Conservation (phyloP, 176 grass and related monocot species). For the Oryza glaberrima region DNA sequence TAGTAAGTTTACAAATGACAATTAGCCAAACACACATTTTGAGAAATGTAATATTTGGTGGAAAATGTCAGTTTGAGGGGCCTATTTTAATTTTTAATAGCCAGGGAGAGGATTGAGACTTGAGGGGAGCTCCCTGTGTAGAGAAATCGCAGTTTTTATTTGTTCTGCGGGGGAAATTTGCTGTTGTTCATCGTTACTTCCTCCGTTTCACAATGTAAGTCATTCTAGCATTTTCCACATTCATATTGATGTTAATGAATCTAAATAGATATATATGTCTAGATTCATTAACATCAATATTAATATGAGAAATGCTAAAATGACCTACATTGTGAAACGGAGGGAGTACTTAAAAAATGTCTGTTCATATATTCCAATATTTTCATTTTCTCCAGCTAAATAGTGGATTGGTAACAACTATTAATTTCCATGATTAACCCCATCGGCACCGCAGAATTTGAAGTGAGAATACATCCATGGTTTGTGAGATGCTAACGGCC, state of each 20-base stretch:
- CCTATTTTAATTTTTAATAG: background rate
- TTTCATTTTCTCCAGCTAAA: background rate
- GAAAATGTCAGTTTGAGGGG: background rate
- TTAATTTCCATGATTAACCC: too few relatives aligned
- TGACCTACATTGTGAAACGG: too few relatives aligned
- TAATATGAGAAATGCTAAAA: too few relatives aligned
- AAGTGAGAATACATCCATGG: background rate
- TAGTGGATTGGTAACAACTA: background rate
- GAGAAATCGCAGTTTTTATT: background rate
- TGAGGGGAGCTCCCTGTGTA: background rate
- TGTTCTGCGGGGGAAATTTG: too few relatives aligned
- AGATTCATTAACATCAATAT: too few relatives aligned
- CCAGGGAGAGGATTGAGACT: background rate
- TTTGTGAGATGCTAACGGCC: background rate
- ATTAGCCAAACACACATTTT: too few relatives aligned
- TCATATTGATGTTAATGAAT: too few relatives aligned
- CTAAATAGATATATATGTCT: too few relatives aligned
- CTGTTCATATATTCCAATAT: background rate
- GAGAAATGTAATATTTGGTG: background rate
- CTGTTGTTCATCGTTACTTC: background rate
- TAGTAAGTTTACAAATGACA: background rate
- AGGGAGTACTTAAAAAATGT: background rate
- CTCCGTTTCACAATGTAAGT: too few relatives aligned
- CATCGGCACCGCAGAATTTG: too few relatives aligned
- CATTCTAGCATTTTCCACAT: too few relatives aligned